Percentiles rank a stretch among this genome's conserved stretches.
Conservation (phyloP, 2,329 filamentous ascomycete genomes). For the Geosmithia morbida region DNA sequence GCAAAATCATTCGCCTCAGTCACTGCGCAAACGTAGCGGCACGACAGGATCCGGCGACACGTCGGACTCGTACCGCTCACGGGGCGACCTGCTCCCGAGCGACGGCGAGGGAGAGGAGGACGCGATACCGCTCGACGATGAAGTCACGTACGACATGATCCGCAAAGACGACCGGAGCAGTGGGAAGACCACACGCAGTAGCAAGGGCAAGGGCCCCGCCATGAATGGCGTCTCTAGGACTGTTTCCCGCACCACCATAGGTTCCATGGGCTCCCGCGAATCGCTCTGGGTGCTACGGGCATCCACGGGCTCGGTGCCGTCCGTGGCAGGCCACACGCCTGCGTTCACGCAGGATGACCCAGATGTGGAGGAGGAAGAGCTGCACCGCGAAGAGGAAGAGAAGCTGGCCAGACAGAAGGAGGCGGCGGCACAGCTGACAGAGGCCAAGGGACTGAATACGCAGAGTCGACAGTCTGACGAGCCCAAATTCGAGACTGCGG, state of each 20-base stretch:
- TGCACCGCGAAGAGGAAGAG: constrained; percentile 35
- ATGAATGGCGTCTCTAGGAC: constrained; percentile 29
- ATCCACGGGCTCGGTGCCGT: constrained; percentile 11
- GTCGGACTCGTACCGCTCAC: constrained; percentile 71
- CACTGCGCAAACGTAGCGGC: constrained; percentile 48
- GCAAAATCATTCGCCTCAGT: constrained; percentile 3
- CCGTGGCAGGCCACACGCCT: constrained; percentile 24
- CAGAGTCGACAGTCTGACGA: background rate
- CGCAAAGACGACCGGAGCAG: constrained; percentile 64
- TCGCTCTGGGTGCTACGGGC: constrained; percentile 12
- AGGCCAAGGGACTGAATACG: constrained; percentile 21
- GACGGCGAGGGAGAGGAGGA: constrained; percentile 80
- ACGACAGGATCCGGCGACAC: constrained; percentile 72
- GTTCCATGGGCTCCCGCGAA: constrained; percentile 23
- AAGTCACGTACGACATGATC: constrained; percentile 74
- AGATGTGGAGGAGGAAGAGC: constrained; percentile 34
- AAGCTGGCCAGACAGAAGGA: constrained; percentile 36
- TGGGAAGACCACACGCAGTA: constrained; percentile 32
- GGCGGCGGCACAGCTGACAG: constrained; percentile 35
- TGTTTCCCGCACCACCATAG: constrained; percentile 43
- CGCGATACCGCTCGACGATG: constrained; percentile 82
- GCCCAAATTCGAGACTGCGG: background rate
- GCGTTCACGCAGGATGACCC: constrained; percentile 28
- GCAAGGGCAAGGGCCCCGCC: constrained; percentile 40
- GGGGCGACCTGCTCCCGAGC: constrained; percentile 83